Evolutionary conservation across 352 stramenopile species (phyloP), one percentile per base, ranked within the genome.

Genomic region (Globisporangium okanoganense): DNA sequence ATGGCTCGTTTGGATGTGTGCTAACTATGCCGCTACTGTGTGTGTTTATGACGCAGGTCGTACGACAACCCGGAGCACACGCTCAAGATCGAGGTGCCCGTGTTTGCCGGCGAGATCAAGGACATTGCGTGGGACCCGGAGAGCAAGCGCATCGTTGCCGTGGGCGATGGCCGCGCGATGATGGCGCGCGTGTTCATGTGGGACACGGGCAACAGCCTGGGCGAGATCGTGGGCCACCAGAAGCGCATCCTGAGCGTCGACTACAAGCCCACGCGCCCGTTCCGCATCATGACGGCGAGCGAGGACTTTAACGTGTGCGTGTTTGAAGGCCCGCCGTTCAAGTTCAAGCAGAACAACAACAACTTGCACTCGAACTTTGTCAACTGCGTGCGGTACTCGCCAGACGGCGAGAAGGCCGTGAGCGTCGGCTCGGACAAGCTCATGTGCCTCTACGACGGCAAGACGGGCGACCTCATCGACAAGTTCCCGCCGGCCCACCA

Each of bases 61-160:
- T 98, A 94, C 63, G 96, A 99, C 77, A 97, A 99, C 74, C 92
- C 95, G 52, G 95, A 99, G 70, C 96, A 99, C 72, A 88, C 90
- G 31, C 78, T 96, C 52, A 99, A 98, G 74, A 80, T 98, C 45
- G 96, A 99, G 62, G 75, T 97, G 8, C 79, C 85, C 7, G 84
- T 88, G 14, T 93, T 97, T 55, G 78, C 95, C 0, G 93, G 91
- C 18, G 80, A 95, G 56, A 90, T 99, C 64, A 96, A 97, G 61
- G 96, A 99, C 71, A 71, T 99, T 58, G 78, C 75, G 12, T 99
- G 97, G 97, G 97, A 99, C 69, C 78, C 79, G 1, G 97, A 99
- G 64, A 97, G 88, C 69, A 98, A 98, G 69, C 87, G 93, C 20
- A 94, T 99, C 57, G 85, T 96, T 22, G 88, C 85, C 8, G 88